phyloP scores from a whole-genome alignment of 2,329 filamentous ascomycete genomes.

The Trichoderma sp. region DNA sequence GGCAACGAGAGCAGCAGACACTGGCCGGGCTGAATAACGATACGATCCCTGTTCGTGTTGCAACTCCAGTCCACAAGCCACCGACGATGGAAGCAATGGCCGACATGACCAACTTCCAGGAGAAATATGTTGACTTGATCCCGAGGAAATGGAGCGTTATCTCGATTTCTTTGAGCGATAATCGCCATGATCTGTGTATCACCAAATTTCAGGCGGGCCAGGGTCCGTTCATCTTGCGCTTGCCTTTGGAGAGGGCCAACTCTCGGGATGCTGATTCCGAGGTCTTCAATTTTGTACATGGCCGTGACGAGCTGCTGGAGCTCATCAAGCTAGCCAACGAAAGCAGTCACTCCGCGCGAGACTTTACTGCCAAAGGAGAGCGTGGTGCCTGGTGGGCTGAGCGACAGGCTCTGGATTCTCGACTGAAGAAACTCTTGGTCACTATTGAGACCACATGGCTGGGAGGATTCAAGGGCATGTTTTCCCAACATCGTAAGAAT shows the following conservation, averaged over 20 bases:
- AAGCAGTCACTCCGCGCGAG: slow-evolving; percentile 70
- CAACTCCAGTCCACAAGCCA: slow-evolving; percentile 32
- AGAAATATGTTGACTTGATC: slow-evolving; percentile 80
- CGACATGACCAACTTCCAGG: slow-evolving; percentile 66
- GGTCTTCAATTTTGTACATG: slow-evolving; percentile 79
- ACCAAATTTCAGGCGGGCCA: slow-evolving; percentile 76
- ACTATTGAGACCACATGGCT: slow-evolving; percentile 94
- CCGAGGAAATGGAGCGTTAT: slow-evolving; percentile 81
- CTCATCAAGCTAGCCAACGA: slow-evolving; percentile 80
- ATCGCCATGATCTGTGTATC: slow-evolving; percentile 79
- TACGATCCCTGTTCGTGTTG: slow-evolving; percentile 27
- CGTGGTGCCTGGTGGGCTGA: slow-evolving; percentile 88
- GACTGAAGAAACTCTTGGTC: slow-evolving; percentile 72
- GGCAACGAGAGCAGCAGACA: slow-evolving; percentile 61
- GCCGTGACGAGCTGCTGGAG: slow-evolving; percentile 73
- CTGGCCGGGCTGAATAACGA: slow-evolving; percentile 40
- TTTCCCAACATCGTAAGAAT: slow-evolving; percentile 68
- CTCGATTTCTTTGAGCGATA: slow-evolving; percentile 80
- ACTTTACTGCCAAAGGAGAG: slow-evolving; percentile 70
- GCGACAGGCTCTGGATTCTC: slow-evolving; percentile 73
- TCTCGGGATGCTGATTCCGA: slow-evolving; percentile 75
- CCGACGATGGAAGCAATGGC: slow-evolving; percentile 46
- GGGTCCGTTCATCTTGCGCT: slow-evolving; percentile 78
- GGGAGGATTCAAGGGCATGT: slow-evolving; percentile 91
- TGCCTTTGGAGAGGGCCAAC: slow-evolving; percentile 80